These are phyloP conservation scores for Mycosphaerella arachidis DNA, from an alignment of 2,329 filamentous ascomycete species.

Conservation along the genomic window DNA sequence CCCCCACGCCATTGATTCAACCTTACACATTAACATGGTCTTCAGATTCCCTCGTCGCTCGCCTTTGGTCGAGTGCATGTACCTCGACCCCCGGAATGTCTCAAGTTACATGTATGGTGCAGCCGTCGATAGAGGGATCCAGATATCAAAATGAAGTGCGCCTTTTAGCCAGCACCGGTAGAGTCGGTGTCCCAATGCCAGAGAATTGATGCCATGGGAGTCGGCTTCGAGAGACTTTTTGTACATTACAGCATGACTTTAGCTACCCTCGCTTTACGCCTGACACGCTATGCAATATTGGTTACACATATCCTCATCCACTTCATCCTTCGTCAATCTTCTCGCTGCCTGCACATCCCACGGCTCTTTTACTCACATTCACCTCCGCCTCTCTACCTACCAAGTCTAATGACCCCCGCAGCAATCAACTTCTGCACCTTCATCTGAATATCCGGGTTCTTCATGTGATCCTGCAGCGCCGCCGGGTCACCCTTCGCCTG, in stretches of 20 bases:
- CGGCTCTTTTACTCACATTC: not conserved
- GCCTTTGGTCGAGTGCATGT: no score
- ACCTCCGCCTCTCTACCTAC: constrained; percentile 19
- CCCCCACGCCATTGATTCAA: no score
- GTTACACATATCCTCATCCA: not conserved
- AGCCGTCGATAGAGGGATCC: no score
- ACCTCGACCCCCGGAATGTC: no score
- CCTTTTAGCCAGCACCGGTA: no score
- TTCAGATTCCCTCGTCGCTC: no score
- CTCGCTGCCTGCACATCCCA: not conserved
- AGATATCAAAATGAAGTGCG: no score
- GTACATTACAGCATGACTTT: not conserved
- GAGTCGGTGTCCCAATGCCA: not conserved
- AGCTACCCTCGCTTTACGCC: not conserved
- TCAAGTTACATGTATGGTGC: no score
- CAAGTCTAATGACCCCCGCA: constrained; percentile 70
- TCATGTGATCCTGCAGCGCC: constrained; percentile 95
- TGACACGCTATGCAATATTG: constrained; percentile 4
- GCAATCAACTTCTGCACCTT: constrained; percentile 95
- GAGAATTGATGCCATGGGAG: not conserved
- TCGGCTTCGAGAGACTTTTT: not conserved
- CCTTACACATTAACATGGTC: no score
- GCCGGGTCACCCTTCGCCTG: constrained; percentile 92
- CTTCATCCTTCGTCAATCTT: not conserved
- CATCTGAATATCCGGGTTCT: constrained; percentile 74